phyloP scores from a whole-genome alignment of 2,329 filamentous ascomycete genomes.

The Fusarium transvaalense region DNA sequence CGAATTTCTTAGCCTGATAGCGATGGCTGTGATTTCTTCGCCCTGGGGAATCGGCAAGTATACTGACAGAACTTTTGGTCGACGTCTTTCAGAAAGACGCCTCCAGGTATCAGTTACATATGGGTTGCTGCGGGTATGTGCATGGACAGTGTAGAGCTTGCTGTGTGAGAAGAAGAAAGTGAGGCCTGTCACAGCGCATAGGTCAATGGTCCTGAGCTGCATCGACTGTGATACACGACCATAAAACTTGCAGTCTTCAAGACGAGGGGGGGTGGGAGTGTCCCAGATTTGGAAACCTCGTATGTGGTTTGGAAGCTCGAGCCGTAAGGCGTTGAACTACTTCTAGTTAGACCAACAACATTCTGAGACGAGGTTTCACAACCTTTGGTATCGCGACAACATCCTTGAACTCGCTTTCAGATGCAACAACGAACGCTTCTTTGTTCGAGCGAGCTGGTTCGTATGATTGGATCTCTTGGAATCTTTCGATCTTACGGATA shows the following conservation, averaged over 20 bases:
- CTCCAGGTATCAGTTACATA: neutral
- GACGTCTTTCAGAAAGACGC: neutral
- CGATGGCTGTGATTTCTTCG: constrained; percentile 11
- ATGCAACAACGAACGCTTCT: constrained; percentile 7
- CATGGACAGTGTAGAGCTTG: constrained; percentile 25
- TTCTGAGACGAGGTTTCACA: neutral
- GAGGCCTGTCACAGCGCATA: constrained; percentile 18
- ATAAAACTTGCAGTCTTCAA: constrained; percentile 11
- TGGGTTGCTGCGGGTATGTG: constrained; percentile 1
- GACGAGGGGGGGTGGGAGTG: constrained; percentile 12
- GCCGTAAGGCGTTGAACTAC: constrained; percentile 11
- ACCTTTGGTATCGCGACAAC: constrained; percentile 6
- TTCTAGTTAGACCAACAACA: neutral
- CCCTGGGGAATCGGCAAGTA: constrained; percentile 14
- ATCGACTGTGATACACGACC: constrained; percentile 15
- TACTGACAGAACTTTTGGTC: neutral
- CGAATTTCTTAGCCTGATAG: constrained; percentile 2
- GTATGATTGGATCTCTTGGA: neutral
- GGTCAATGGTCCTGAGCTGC: constrained; percentile 18
- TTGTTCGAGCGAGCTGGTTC: neutral
- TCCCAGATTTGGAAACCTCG: constrained; percentile 23
- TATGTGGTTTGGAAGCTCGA: neutral
- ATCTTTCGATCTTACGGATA: constrained; percentile 8
- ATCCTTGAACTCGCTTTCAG: neutral
- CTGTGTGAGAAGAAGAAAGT: constrained; percentile 27